phyloP scores from a whole-genome alignment of 1,139 yeast genomes.

The Pichia sp. region DNA sequence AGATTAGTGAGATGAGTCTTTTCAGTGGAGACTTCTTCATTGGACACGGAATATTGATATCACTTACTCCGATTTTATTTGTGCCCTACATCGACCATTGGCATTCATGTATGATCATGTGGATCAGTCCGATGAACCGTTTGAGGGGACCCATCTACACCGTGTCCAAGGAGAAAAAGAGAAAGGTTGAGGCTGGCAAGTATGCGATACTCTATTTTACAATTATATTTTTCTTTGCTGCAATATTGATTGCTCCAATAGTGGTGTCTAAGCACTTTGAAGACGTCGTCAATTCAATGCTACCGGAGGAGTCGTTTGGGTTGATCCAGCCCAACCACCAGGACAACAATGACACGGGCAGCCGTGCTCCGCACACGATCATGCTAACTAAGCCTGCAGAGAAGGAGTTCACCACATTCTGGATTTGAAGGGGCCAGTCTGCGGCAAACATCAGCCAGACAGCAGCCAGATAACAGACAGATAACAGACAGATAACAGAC shows the following conservation, averaged over 20 bases:
- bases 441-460: too few species aligned
- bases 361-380: constrained; percentile 32
- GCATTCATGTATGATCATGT: constrained; percentile 76
- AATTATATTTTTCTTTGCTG: constrained; percentile 28
- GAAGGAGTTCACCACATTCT: constrained; percentile 22
- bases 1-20: constrained; percentile 60
- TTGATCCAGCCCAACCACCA: constrained; percentile 55
- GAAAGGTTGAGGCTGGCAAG: constrained; percentile 36
- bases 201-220: constrained; percentile 43
- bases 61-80: constrained; percentile 58
- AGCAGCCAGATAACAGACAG: too few species aligned
- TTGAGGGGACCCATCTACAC: constrained; percentile 42
- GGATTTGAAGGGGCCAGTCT: too few species aligned
- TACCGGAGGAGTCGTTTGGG: constrained; percentile 31
- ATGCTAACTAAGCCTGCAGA: constrained; percentile 24
- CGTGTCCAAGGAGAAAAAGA: constrained; percentile 34
- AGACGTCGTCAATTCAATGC: constrained; percentile 23
- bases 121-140: constrained; percentile 67
- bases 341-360: constrained; percentile 60
- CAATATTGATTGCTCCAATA: constrained; percentile 25
- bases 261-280: constrained; percentile 21
- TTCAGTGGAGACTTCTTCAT: constrained; percentile 71
- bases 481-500: too few species aligned
- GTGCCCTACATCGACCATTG: constrained; percentile 70
- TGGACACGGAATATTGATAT: constrained; percentile 58